phyloP scores from a whole-genome alignment of 2,329 filamentous ascomycete genomes.

The Sarocladium strictum region DNA sequence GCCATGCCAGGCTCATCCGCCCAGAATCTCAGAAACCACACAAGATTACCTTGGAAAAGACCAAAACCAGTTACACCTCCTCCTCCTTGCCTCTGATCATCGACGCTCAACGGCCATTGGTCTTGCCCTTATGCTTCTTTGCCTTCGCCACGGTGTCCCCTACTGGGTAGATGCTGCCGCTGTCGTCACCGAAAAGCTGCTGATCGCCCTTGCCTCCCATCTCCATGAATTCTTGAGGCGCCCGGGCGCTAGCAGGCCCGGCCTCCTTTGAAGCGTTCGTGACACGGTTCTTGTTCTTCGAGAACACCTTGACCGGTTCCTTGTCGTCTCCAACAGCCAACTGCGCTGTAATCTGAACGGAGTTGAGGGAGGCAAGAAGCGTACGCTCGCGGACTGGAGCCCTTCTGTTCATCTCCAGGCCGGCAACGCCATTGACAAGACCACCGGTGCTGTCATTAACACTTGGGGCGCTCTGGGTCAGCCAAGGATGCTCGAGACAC shows the following conservation, averaged over 20 bases:
- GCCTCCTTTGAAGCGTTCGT: conserved; percentile 48
- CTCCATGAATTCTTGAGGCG: conserved; percentile 71
- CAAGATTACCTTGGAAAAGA: background rate
- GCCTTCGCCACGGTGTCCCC: conserved; percentile 22
- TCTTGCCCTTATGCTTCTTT: conserved; percentile 26
- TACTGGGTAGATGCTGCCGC: conserved; percentile 41
- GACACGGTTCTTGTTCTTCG: conserved; percentile 55
- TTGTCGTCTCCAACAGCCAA: conserved; percentile 53
- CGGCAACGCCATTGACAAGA: conserved; percentile 77
- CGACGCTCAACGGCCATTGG: conserved; percentile 14
- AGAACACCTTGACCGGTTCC: conserved; percentile 64
- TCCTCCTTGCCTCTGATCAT: background rate
- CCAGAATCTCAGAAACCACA: background rate
- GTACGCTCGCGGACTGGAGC: conserved; percentile 80
- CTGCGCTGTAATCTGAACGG: conserved; percentile 49
- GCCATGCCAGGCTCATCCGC: background rate
- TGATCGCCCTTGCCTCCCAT: conserved; percentile 85
- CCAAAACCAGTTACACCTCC: background rate
- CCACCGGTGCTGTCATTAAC: conserved; percentile 86
- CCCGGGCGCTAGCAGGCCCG: conserved; percentile 60
- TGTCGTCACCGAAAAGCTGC: conserved; percentile 63
- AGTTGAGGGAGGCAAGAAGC: conserved; percentile 74
- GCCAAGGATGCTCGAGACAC: conserved; percentile 88
- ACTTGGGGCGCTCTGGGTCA: conserved; percentile 54
- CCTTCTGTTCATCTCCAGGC: conserved; percentile 77